Percentiles rank a stretch among this genome's conserved stretches.
Conservation (phyloP, 2,329 filamentous ascomycete genomes). For the Knoxdaviesia proteae region DNA sequence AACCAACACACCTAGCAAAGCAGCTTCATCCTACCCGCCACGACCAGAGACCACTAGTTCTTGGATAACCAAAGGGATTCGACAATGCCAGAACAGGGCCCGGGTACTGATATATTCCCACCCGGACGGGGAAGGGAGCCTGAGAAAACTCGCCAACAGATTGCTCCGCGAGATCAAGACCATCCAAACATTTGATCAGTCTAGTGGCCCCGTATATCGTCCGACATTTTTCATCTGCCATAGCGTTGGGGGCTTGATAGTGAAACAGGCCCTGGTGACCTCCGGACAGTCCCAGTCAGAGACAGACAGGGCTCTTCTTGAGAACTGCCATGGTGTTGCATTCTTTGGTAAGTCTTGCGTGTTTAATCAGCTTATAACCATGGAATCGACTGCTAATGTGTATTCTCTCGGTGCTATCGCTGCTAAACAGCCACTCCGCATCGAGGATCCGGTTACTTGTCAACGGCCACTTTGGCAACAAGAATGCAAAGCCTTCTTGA, state of each 20-base stretch:
- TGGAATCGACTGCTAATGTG: slow-evolving; percentile 3
- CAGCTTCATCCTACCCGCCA: too few species aligned
- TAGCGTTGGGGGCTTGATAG: slow-evolving; percentile 38
- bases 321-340: slow-evolving; percentile 37
- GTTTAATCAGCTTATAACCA: background rate
- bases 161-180: too few species aligned
- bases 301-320: slow-evolving; percentile 14
- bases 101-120: slow-evolving; percentile 31
- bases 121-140: slow-evolving; percentile 12
- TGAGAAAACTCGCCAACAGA: too few species aligned
- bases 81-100: slow-evolving; percentile 23
- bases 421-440: slow-evolving; percentile 30
- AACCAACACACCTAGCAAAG: too few species aligned
- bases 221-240: slow-evolving; percentile 41
- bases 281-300: slow-evolving; percentile 11
- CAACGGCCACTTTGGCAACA: slow-evolving; percentile 30
- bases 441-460: slow-evolving; percentile 40
- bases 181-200: too few species aligned
- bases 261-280: slow-evolving; percentile 32
- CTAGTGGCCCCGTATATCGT: slow-evolving; percentile 7
- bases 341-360: slow-evolving; percentile 29
- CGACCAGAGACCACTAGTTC: slow-evolving; percentile 6
- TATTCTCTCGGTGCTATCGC: background rate
- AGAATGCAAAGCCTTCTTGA: slow-evolving; percentile 32
- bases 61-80: slow-evolving; percentile 32